Evolutionary conservation across 2,329 filamentous ascomycete genomes (phyloP).

Genomic region (Beauveria sp.): DNA sequence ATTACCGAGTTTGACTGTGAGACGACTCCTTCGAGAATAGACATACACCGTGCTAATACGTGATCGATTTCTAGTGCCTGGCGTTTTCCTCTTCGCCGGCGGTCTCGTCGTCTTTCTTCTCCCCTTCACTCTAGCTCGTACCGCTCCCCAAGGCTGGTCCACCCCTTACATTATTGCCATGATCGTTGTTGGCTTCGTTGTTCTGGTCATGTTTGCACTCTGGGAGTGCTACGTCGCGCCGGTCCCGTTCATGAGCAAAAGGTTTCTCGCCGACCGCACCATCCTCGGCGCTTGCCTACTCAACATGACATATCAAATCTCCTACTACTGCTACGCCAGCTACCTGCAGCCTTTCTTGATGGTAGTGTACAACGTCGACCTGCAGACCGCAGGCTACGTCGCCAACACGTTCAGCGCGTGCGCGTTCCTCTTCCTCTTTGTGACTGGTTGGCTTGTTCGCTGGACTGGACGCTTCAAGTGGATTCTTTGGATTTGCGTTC

Average conservation of each 20-base stretch:
- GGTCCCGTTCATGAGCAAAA: constrained; percentile 46
- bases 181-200: constrained; percentile 51
- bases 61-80: constrained; percentile 27
- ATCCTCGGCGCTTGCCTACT: constrained; percentile 43
- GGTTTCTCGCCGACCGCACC: constrained; percentile 43
- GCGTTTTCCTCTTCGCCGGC: constrained; percentile 47
- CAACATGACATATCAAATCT: constrained; percentile 36
- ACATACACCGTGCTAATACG: too few species aligned
- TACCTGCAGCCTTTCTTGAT: constrained; percentile 51
- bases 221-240: constrained; percentile 52
- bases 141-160: constrained; percentile 35
- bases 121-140: constrained; percentile 43
- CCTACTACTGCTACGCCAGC: constrained; percentile 45
- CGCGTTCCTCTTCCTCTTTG: constrained; percentile 39
- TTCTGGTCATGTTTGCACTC: constrained; percentile 46
- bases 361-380: constrained; percentile 36
- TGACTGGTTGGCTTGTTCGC: constrained; percentile 38
- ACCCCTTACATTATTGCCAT: constrained; percentile 50
- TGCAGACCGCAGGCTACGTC: constrained; percentile 39
- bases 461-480: constrained; percentile 42
- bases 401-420: constrained; percentile 43
- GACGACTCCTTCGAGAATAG: too few species aligned
- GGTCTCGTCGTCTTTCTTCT: constrained; percentile 57
- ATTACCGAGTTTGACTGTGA: background rate
- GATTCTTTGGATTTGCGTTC: constrained; percentile 22